Evolutionary conservation across 768 basidiomycete genomes (phyloP).

Genomic region (Phylloporus arenicola): DNA sequence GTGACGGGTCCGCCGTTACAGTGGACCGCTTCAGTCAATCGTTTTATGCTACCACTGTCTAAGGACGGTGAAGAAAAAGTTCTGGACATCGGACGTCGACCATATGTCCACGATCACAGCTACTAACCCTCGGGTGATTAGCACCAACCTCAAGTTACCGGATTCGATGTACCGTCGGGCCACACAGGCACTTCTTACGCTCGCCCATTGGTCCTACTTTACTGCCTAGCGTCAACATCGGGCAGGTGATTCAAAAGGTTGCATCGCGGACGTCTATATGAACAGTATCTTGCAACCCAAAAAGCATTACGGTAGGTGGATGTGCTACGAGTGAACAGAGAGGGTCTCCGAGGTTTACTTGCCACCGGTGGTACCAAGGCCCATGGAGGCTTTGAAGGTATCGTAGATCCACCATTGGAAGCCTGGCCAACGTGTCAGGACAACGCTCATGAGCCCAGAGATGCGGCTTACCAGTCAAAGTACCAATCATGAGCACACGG

Average conservation of each 20-base stretch:
- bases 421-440: constrained; percentile 37
- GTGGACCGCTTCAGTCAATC: too few species aligned
- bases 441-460: neutral
- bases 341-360: constrained; percentile 48
- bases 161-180: too few species aligned
- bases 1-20: too few species aligned
- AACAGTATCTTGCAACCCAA: neutral
- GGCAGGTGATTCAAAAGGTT: neutral
- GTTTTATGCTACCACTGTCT: too few species aligned
- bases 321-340: neutral
- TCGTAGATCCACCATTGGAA: constrained; percentile 97
- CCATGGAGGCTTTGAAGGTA: constrained; percentile 77
- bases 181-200: too few species aligned
- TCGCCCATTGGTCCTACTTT: neutral
- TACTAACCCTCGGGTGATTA: too few species aligned
- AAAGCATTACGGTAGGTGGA: neutral
- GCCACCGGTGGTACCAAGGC: constrained; percentile 84
- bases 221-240: neutral
- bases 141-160: too few species aligned
- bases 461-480: constrained; percentile 37
- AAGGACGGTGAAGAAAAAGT: too few species aligned
- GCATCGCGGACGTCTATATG: neutral
- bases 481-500: constrained; percentile 80
- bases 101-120: too few species aligned
- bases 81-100: too few species aligned